Base-by-base conservation (phyloP, 2,329 filamentous ascomycete genomes). In the Thermomyces lanuginosus region DNA sequence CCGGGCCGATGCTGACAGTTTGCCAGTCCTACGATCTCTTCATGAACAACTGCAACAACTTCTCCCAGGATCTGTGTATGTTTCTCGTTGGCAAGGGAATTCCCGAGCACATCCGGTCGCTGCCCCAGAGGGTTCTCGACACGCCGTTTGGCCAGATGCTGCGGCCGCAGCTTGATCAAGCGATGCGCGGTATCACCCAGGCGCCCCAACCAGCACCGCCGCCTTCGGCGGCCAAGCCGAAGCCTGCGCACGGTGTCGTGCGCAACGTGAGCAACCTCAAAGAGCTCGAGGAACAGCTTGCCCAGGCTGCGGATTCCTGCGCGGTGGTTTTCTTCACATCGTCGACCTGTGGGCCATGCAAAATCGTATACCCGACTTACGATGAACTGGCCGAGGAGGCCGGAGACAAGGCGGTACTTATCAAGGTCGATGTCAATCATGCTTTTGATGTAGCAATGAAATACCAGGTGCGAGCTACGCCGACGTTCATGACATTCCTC, bases 21-120 rank as follows among this genome's bases (percentile, higher is more conserved):
- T 22, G 20, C 10, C 37, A 82, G 69, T 78, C 80, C 1, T 95
- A 95, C 45, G 82, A 93, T 45, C 59, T 93, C 4, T 92, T 80
- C 58, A 41, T 69, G 15, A 83, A 93, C 53, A 98, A 98, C 48
- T 95, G 86, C 60, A 98, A 95, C 58, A 93, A 93, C 52, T 98
- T 95, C 53, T 81, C 79, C 3, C 86, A 95, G 45, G 83, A 92
- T 34, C 75, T 95, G 38, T 63, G 81, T 36, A 89, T 80, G 51
- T 95, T 95, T 36, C 61, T 95, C 0, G 61, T 93, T 1, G 86
- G 89, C 12, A 78, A 74, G 40, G 79, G 81, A 2, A 95, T 95
- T 33, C 89, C 89, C 0, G 67, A 74, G 1, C 74, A 92, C 42
- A 95, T 98, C 38, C 68, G 71, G 16, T 81, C 76, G 38, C 73